A percentile compares a stretch with the other conserved stretches of the same genome.
phyloP scores from a whole-genome alignment of 257 asterid genomes.

The Lavandula angustifolia region DNA sequence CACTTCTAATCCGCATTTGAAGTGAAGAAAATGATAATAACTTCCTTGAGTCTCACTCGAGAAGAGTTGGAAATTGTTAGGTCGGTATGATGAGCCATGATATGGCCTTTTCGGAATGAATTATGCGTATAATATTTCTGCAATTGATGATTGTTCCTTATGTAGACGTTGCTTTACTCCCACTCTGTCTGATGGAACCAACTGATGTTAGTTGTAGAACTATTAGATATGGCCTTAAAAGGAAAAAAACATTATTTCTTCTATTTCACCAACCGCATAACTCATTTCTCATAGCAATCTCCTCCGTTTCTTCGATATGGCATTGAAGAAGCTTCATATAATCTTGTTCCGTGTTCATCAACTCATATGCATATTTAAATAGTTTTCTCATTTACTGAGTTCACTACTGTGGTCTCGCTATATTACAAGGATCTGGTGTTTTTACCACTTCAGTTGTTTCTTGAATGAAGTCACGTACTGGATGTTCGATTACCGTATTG shows the following conservation, averaged over 20 bases:
- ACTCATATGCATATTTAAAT: no score
- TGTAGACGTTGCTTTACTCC: constrained; percentile 26
- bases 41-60: background rate
- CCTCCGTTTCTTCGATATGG: background rate
- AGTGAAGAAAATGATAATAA: background rate
- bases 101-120: background rate
- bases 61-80: background rate
- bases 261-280: background rate
- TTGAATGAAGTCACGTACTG: no score
- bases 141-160: background rate
- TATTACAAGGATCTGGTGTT: no score
- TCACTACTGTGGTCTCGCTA: no score
- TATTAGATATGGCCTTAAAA: background rate
- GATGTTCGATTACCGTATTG: background rate
- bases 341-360: background rate
- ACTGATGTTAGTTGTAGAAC: background rate
- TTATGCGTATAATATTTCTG: background rate
- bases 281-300: background rate
- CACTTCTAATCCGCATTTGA: background rate
- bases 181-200: constrained; percentile 12
- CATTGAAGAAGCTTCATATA: background rate
- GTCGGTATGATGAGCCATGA: background rate
- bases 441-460: no score
- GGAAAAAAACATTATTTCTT: no score
- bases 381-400: no score